Base-by-base conservation (phyloP, 176 grass and related monocot genomes). In the Elaeis guineensis region DNA sequence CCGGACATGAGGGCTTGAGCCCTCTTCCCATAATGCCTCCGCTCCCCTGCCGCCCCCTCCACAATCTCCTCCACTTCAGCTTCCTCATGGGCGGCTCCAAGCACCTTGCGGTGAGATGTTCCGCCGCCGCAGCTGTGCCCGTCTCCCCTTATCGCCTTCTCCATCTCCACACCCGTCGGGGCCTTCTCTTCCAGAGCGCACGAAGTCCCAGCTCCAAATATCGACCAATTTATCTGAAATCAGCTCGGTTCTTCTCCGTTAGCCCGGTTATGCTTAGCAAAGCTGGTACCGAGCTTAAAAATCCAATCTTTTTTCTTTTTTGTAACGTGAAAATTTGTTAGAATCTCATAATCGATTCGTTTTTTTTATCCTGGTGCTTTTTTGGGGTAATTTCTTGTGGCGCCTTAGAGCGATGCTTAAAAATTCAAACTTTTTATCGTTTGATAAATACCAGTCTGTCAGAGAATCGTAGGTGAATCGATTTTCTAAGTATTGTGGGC, bases 61-160 rank as follows among this genome's bases (percentile, higher is more conserved):
- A 61, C 32, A 57, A 59, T 2, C 52, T 75, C 18, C 5, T 69
- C 71, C 58, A 52, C 50, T 56, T 23, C 2, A 52, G 15, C 49
- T 19, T 51, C 54, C 35, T 53, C 58, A 81, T 81, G 72, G 50
- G 5, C 16, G 52, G 44, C 35, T 59, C 66, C 72, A 58, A 61
- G 69, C 19, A 19, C 49, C 23, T 29, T 2, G 6, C 48, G 8
- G 4, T 52, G 17, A 26, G 18, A 29, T 30, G 11, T 39, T 24
- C 58, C 5, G 2, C 18, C 39, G 5, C 21, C 49, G 23, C 24
- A 0, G 16, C 49, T 2, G n/a, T 58, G 2, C n/a, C 58, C 5
- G 8, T 53, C 25, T 28, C 58, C 48, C 57, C 55, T 63, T 57
- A 49, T 17, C 71, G 58, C 59, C 59, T 69, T 21, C 67, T 54